phyloP scores from a whole-genome alignment of 2,329 filamentous ascomycete species.

The Fusarium mundagurra region DNA sequence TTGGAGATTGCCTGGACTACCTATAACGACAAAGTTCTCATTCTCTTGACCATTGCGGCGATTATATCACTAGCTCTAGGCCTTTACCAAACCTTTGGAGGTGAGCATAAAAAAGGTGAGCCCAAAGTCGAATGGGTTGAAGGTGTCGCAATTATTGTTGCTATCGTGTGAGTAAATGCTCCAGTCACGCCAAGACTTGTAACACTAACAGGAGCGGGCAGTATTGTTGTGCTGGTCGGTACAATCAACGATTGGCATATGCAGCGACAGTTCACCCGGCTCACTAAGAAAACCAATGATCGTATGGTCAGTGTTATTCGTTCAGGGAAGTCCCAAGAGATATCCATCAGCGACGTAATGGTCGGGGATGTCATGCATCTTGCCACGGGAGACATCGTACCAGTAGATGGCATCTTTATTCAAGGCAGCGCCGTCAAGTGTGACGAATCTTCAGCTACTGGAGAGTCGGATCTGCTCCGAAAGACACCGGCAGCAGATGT shows the following conservation, averaged over 20 bases:
- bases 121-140: slow-evolving; percentile 74
- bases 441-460: slow-evolving; percentile 78
- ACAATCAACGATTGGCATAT: slow-evolving; percentile 75
- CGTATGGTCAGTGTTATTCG: slow-evolving; percentile 73
- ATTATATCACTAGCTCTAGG: slow-evolving; percentile 75
- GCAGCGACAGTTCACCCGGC: slow-evolving; percentile 70
- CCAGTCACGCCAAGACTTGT: slow-evolving; percentile 48
- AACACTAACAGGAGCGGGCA: slow-evolving; percentile 20
- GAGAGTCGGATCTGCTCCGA: slow-evolving; percentile 77
- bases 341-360: slow-evolving; percentile 73
- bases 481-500: slow-evolving; percentile 71
- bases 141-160: slow-evolving; percentile 72
- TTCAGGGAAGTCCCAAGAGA: slow-evolving; percentile 70
- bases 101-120: slow-evolving; percentile 54
- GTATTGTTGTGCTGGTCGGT: slow-evolving; percentile 70
- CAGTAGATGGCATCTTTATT: slow-evolving; percentile 76
- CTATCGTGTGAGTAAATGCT: slow-evolving; percentile 57
- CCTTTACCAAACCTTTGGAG: slow-evolving; percentile 73
- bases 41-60: slow-evolving; percentile 74
- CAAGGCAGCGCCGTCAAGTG: slow-evolving; percentile 64
- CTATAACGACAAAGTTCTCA: slow-evolving; percentile 79
- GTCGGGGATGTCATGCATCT: slow-evolving; percentile 77
- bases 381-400: slow-evolving; percentile 75
- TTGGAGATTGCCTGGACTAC: slow-evolving; percentile 73
- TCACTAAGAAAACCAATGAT: slow-evolving; percentile 71